These are phyloP conservation scores for Talaromyces atroroseus DNA, from an alignment of 2,329 filamentous ascomycete species.

Conservation along the genomic window DNA sequence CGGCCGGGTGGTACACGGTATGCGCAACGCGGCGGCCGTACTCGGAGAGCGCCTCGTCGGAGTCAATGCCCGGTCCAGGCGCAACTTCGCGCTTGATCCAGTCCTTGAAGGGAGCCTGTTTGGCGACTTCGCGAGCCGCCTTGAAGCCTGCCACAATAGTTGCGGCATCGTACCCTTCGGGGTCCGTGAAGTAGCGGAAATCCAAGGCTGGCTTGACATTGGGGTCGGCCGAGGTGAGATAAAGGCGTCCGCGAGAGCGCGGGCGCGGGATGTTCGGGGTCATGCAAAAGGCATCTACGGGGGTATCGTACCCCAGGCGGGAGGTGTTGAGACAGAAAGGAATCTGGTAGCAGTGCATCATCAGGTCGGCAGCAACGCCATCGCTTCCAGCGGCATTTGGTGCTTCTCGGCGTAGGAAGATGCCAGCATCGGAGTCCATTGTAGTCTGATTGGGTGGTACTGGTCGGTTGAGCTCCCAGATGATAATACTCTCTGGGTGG, in stretches of 20 bases:
- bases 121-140: constrained; percentile 69
- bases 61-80: constrained; percentile 66
- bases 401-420: constrained; percentile 75
- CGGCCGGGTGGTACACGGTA: constrained; percentile 85
- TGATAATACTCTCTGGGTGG: constrained; percentile 61
- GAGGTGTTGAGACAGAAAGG: constrained; percentile 83
- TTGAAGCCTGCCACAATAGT: constrained; percentile 73
- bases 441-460: constrained; percentile 76
- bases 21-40: constrained; percentile 78
- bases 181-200: constrained; percentile 85
- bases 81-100: constrained; percentile 82
- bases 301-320: constrained; percentile 67
- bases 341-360: constrained; percentile 98
- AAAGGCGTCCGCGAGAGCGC: constrained; percentile 69
- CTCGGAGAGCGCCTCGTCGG: constrained; percentile 73
- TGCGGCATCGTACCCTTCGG: constrained; percentile 77
- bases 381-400: constrained; percentile 65
- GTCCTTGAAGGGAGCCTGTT: constrained; percentile 70
- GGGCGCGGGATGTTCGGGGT: constrained; percentile 85
- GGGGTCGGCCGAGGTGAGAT: constrained; percentile 70
- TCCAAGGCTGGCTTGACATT: constrained; percentile 74
- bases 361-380: constrained; percentile 73
- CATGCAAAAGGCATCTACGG: constrained; percentile 82
- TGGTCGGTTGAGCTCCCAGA: constrained; percentile 75
- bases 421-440: constrained; percentile 84